These are phyloP conservation scores for Aspergillus carlsbadensis DNA, from an alignment of 495 filamentous ascomycete genomes.

Conservation along the genomic window DNA sequence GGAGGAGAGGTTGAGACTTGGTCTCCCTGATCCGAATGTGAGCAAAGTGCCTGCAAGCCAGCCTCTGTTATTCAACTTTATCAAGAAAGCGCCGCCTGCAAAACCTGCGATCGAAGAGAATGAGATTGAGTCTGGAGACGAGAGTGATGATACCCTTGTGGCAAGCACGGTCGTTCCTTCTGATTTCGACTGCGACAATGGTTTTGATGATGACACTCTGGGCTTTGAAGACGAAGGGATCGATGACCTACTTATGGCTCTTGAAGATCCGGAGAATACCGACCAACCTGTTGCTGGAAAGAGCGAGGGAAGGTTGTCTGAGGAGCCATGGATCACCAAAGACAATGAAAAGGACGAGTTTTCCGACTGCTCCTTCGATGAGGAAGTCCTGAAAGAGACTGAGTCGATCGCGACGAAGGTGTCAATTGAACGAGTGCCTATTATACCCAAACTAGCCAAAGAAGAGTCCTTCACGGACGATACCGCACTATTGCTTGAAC, in stretches of 20 bases:
- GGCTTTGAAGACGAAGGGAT: too few species aligned
- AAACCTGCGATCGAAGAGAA: conserved; percentile 3
- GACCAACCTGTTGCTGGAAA: too few species aligned
- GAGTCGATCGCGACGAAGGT: conserved; percentile 11
- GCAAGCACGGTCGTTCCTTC: not conserved
- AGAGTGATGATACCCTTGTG: not conserved
- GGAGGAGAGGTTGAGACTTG: conserved; percentile 41
- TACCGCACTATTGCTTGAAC: conserved; percentile 37
- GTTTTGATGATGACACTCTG: not conserved
- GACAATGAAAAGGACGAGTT: conserved; percentile 37
- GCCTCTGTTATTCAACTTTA: conserved; percentile 44
- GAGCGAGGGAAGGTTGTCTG: not conserved
- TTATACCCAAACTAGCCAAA: not conserved
- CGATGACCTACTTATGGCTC: too few species aligned
- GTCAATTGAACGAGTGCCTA: not conserved
- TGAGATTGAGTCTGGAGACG: not conserved
- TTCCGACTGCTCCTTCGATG: conserved; percentile 41
- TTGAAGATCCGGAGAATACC: too few species aligned
- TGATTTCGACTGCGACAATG: not conserved
- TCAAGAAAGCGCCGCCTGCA: conserved; percentile 19
- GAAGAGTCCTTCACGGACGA: conserved; percentile 44
- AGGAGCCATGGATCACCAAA: conserved; percentile 10
- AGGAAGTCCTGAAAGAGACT: conserved; percentile 30
- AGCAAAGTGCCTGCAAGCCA: conserved; percentile 46
- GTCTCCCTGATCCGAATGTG: conserved; percentile 44